These are phyloP conservation scores for Parachaetomium inaequale DNA, from an alignment of 495 filamentous ascomycete species.

Conservation along the genomic window DNA sequence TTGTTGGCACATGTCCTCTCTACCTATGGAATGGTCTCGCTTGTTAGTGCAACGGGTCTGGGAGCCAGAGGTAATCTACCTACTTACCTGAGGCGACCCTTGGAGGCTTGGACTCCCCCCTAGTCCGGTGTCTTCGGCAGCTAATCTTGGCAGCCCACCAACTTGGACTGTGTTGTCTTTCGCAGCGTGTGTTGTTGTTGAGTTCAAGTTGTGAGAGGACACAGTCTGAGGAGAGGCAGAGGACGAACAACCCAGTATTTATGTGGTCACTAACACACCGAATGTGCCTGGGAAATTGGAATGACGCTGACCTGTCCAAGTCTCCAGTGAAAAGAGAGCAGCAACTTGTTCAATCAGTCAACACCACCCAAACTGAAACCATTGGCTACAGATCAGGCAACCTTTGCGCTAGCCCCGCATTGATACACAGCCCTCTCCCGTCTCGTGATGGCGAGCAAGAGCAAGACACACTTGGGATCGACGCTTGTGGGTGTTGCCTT, in stretches of 20 bases:
- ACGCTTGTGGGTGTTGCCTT: background rate
- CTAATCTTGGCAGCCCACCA: too few species aligned
- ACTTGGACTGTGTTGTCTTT: too few species aligned
- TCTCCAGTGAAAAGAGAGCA: background rate
- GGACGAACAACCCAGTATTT: background rate
- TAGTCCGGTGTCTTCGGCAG: too few species aligned
- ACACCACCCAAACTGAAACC: background rate
- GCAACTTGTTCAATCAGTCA: background rate
- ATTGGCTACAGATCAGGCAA: background rate
- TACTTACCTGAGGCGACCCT: background rate
- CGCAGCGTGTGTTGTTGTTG: too few species aligned
- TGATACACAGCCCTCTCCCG: background rate
- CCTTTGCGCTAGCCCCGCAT: background rate
- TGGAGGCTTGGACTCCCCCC: too few species aligned
- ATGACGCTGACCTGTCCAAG: background rate
- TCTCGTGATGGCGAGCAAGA: too few species aligned
- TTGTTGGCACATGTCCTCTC: background rate
- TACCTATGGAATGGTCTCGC: background rate
- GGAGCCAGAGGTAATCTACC: background rate
- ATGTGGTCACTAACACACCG: background rate
- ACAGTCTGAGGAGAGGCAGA: too few species aligned
- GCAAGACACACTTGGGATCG: too few species aligned
- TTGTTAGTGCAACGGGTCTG: background rate
- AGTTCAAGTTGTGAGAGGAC: too few species aligned
- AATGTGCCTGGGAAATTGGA: background rate